These are phyloP conservation scores for Omphalea diandra DNA, from an alignment of 441 rosid species.

Conservation along the genomic window DNA sequence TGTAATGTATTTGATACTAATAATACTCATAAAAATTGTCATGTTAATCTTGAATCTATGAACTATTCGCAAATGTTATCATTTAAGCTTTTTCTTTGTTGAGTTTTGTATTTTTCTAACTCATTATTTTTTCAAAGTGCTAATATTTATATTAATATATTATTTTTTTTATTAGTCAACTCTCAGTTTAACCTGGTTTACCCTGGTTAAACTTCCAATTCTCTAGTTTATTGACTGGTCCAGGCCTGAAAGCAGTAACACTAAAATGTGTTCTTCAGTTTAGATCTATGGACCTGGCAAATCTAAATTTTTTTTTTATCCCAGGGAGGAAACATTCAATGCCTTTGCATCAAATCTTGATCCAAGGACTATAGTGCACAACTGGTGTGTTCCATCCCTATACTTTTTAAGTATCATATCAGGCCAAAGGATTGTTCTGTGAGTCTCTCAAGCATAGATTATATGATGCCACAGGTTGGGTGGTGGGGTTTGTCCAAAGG, in stretches of 20 bases:
- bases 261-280: not conserved
- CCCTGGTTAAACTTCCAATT: too few species aligned
- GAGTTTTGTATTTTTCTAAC: not conserved
- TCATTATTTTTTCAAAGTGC: not conserved
- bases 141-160: not conserved
- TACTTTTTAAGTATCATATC: not conserved
- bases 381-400: slow-evolving; percentile 51
- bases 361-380: slow-evolving; percentile 76
- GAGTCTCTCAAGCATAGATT: not conserved
- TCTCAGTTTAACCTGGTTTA: not conserved
- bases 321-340: slow-evolving; percentile 97
- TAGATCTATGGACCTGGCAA: slow-evolving; percentile 1
- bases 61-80: too few species aligned
- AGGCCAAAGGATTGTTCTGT: slow-evolving; percentile 2
- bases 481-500: slow-evolving; percentile 76
- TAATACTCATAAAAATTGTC: too few species aligned
- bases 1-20: not conserved
- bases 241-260: not conserved
- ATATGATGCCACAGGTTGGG: slow-evolving; percentile 55
- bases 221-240: too few species aligned
- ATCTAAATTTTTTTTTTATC: slow-evolving; percentile 24
- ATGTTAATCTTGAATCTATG: too few species aligned
- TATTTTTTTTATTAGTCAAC: not conserved
- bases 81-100: too few species aligned
- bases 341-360: slow-evolving; percentile 61